phyloP scores from a whole-genome alignment of 2,329 filamentous ascomycete species.

The Cladorrhinum sp. region DNA sequence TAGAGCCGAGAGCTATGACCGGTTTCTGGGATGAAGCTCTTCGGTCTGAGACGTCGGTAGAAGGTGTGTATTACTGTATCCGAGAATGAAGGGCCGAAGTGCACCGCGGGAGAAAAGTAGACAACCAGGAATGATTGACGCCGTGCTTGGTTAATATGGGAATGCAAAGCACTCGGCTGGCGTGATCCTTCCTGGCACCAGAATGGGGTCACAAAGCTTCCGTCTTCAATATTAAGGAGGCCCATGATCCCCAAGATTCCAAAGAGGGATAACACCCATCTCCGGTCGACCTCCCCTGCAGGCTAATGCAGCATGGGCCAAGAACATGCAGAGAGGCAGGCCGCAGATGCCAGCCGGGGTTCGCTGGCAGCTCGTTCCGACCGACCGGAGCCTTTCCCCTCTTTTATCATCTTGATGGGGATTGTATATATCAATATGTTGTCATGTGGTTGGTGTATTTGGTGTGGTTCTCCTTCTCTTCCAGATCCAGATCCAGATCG shows the following conservation, averaged over 20 bases:
- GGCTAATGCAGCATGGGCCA: background rate
- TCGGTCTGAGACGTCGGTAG: background rate
- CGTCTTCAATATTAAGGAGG: background rate
- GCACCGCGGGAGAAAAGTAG: background rate
- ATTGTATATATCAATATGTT: background rate
- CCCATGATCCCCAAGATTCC: background rate
- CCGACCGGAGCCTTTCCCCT: background rate
- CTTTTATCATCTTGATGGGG: background rate
- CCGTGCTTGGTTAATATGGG: background rate
- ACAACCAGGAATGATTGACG: background rate
- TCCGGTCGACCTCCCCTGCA: background rate
- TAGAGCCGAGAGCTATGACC: background rate
- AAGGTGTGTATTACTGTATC: background rate
- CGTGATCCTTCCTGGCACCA: no score
- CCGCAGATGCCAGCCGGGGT: background rate
- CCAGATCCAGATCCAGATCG: background rate
- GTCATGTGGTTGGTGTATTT: background rate
- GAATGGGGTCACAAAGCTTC: background rate
- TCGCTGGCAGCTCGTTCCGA: background rate
- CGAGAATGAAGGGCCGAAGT: background rate
- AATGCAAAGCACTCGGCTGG: background rate
- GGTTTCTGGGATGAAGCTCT: background rate
- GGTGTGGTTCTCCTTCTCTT: background rate
- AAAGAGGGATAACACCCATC: background rate
- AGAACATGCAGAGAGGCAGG: background rate